Evolutionary conservation across 129 eudicot genomes (phyloP), one percentile per base, ranked within the genome.

Genomic region (Escallonia herrerae): DNA sequence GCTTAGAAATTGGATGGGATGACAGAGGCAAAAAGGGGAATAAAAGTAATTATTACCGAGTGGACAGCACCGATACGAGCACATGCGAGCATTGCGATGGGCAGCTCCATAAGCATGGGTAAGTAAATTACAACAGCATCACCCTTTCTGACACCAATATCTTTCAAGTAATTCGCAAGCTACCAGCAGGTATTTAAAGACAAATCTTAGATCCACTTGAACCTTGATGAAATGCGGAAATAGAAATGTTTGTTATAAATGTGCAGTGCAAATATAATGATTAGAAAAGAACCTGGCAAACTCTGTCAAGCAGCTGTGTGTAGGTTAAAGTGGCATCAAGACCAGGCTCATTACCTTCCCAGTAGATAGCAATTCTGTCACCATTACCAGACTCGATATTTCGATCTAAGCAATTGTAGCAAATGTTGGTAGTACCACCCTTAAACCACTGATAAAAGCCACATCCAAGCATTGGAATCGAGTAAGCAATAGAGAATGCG

Each of bases 61-160:
- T 94, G 97, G 65, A 94, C 84, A 66, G 99, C 97, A 64, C 99
- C 99, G 66, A 94, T 86, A 37, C 99, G 97, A 82, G 95, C 96
- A 80, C 99, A 94, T 2, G 99, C 97, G 47, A 94, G 94, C 99
- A 94, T 94, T 47, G 95, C 83, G 43, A 94, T 86, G 2, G 99
- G 97, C 43, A 94, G 81, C 67, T 94, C 99, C 94, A 82, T 84
- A 42, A 94, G 87, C 99, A 94, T 94, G 38, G 99, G 99, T 73
- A 94, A 81, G 77, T 94, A 94, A 63, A 94, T 84, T 54, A 94
- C 71, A 38, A 94, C 99, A 53, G 93, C 86, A 86, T 89, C 97
- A 59, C 99, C 94, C 83, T 89, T 94, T 49, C 55, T 70, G 38
- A 94, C 84, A 13, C 99, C 99, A 67, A 80, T 72, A 67, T 80